Evolutionary conservation across 129 eudicot species (phyloP).

Genomic region (Calendula officinalis): DNA sequence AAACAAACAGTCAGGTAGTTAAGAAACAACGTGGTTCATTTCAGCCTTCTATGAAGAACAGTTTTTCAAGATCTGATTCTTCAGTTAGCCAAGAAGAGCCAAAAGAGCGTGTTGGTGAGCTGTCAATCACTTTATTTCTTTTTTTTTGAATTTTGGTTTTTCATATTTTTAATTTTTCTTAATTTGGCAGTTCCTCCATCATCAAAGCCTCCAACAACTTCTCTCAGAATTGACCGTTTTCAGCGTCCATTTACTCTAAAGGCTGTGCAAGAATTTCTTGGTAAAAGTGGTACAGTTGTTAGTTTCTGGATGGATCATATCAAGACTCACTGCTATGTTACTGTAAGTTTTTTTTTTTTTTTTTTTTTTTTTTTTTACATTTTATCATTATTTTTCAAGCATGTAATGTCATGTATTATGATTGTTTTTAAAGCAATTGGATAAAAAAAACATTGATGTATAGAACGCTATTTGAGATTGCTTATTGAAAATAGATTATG

Average conservation of each 20-base stretch:
- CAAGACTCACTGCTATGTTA: conserved; percentile 80
- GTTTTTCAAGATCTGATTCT: conserved; percentile 37
- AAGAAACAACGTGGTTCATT: conserved; percentile 48
- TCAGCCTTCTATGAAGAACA: conserved; percentile 26
- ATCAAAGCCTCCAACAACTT: conserved; percentile 46
- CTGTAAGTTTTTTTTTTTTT: conserved; percentile 32
- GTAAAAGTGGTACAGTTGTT: conserved; percentile 48
- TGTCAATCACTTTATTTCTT: not conserved
- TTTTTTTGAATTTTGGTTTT: not conserved
- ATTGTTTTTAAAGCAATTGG: not conserved
- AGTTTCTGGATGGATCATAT: conserved; percentile 80
- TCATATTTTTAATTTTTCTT: not conserved
- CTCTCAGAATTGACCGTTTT: conserved; percentile 60
- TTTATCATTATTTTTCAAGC: not conserved
- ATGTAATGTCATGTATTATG: not conserved
- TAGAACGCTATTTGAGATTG: not conserved
- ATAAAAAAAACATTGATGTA: not conserved
- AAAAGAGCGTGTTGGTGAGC: conserved; percentile 68
- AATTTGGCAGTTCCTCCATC: conserved; percentile 59
- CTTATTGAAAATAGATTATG: not conserved
- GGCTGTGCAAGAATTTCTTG: conserved; percentile 72
- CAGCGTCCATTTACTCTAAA: conserved; percentile 69
- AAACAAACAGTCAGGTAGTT: conserved; percentile 23
- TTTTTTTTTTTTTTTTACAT: not conserved
- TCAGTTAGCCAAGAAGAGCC: conserved; percentile 37